phyloP scores from a whole-genome alignment of 164 flowering plant species.

The Annona squamosa region DNA sequence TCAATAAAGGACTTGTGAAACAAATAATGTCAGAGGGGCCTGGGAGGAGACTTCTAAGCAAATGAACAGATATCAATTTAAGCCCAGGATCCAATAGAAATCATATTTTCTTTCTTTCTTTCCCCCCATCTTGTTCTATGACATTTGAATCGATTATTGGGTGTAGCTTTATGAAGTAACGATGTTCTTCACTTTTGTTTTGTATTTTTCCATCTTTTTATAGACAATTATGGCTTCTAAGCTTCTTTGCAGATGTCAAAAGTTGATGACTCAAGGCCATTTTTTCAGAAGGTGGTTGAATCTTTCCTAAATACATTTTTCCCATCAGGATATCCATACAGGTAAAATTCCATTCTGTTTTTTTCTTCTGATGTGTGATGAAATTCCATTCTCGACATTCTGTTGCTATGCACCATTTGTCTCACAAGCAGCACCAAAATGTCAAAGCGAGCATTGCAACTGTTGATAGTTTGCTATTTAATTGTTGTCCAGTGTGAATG shows the following conservation, averaged over 20 bases:
- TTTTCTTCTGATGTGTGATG: slow-evolving; percentile 26
- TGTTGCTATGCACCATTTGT: neutral
- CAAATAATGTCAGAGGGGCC: no score
- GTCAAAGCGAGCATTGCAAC: neutral
- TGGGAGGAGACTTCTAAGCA: no score
- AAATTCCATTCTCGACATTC: slow-evolving; percentile 2
- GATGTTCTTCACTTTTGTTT: neutral
- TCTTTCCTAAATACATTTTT: slow-evolving; percentile 82
- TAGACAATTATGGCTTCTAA: no score
- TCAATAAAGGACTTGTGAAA: no score
- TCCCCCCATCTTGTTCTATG: neutral
- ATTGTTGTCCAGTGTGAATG: slow-evolving; percentile 69
- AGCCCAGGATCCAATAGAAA: no score
- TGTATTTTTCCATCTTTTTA: neutral
- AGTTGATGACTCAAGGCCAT: slow-evolving; percentile 64
- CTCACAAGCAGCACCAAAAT: neutral
- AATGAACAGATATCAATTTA: no score
- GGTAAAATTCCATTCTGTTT: slow-evolving; percentile 33
- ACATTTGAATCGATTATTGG: neutral
- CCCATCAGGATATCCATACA: slow-evolving; percentile 93
- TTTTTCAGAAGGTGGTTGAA: slow-evolving; percentile 41
- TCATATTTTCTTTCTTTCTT: no score
- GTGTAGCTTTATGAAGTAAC: neutral
- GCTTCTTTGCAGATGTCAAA: slow-evolving; percentile 44
- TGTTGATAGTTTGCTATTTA: neutral